Evolutionary conservation across 164 flowering plant species (phyloP).

Genomic region (Kingdonia uniflora): DNA sequence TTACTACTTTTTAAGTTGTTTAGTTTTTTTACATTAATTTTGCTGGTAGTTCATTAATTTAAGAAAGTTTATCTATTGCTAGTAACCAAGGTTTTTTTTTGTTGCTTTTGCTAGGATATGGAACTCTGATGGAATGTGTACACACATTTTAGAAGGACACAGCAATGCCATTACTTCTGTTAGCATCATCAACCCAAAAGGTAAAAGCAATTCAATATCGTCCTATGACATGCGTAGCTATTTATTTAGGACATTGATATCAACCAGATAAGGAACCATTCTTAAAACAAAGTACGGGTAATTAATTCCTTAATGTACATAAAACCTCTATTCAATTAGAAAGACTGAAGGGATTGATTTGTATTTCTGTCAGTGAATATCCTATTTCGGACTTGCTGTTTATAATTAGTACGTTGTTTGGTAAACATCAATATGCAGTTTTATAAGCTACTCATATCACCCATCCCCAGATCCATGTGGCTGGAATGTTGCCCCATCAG

Average conservation of each 20-base stretch:
- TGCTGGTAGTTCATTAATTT: background rate
- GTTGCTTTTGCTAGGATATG: constrained; percentile 48
- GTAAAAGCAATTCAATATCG: constrained; percentile 20
- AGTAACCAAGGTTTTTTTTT: background rate
- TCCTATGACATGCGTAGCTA: background rate
- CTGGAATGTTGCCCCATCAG: too few relatives aligned
- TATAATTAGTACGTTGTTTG: too few relatives aligned
- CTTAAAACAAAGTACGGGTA: too few relatives aligned
- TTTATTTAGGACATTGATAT: too few relatives aligned
- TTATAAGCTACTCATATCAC: too few relatives aligned
- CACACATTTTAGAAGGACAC: constrained; percentile 82
- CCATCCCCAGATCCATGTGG: too few relatives aligned
- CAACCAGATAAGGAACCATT: too few relatives aligned
- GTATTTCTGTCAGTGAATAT: background rate
- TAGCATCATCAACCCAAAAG: constrained; percentile 42
- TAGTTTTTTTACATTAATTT: background rate
- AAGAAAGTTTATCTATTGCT: background rate
- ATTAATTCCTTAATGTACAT: too few relatives aligned
- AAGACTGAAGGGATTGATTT: background rate
- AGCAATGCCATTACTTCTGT: constrained; percentile 62
- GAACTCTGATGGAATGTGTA: constrained; percentile 61
- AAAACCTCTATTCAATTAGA: background rate
- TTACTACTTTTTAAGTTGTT: background rate
- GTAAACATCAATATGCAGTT: too few relatives aligned
- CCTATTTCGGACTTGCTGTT: too few relatives aligned